phyloP scores from a whole-genome alignment of 1,284 basidiomycete genomes.

The Chondrostereum purpureum region DNA sequence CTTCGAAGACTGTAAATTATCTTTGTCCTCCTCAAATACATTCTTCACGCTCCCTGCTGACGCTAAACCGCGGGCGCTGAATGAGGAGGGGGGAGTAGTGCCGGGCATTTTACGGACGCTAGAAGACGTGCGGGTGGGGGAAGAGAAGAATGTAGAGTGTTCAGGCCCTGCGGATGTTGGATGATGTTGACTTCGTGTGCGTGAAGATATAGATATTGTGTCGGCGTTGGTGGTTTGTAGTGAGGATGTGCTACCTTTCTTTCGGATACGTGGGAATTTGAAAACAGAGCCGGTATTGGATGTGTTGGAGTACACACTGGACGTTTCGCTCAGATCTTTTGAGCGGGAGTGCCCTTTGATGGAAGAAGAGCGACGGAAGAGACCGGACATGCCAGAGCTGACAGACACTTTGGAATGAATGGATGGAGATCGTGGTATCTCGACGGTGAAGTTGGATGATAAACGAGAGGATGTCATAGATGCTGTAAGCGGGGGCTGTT shows the following conservation, averaged over 20 bases:
- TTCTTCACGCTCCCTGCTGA: constrained; percentile 31
- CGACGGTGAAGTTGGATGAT: constrained; percentile 45
- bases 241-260: constrained; percentile 45
- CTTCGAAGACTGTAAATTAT: constrained; percentile 46
- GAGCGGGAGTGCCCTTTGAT: constrained; percentile 39
- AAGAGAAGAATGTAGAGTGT: constrained; percentile 21
- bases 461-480: constrained; percentile 27
- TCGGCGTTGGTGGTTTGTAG: constrained; percentile 38
- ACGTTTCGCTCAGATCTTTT: constrained; percentile 41
- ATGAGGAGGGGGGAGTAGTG: constrained; percentile 51
- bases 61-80: constrained; percentile 34
- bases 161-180: constrained; percentile 21
- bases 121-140: constrained; percentile 21
- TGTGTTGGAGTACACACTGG: constrained; percentile 45
- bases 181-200: constrained; percentile 25
- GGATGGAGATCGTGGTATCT: constrained; percentile 48
- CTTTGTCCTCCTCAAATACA: constrained; percentile 45
- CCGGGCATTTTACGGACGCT: constrained; percentile 38
- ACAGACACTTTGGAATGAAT: constrained; percentile 55
- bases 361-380: constrained; percentile 51
- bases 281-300: constrained; percentile 38
- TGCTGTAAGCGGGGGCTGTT: constrained; percentile 19
- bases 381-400: constrained; percentile 49
- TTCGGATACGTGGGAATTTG: constrained; percentile 35
- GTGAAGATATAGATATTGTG: constrained; percentile 35